These are phyloP conservation scores for Exsudoporus frostii DNA, from an alignment of 768 basidiomycete genomes.

Conservation along the genomic window DNA sequence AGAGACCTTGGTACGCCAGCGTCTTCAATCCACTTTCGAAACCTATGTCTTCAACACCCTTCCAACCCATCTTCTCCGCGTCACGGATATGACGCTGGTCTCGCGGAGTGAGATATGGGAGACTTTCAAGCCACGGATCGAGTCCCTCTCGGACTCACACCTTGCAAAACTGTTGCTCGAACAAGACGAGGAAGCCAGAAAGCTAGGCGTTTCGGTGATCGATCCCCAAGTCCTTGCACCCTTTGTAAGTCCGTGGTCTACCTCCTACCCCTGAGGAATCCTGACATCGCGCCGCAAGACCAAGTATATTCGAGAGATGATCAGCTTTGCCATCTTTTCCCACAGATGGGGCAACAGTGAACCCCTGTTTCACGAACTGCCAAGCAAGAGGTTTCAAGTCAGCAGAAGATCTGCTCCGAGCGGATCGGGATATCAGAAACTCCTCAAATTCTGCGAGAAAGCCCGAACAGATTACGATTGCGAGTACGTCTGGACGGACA, in stretches of 20 bases:
- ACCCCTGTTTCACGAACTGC: slow-evolving; percentile 22
- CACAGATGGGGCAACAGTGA: slow-evolving; percentile 27
- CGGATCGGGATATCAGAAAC: slow-evolving; percentile 26
- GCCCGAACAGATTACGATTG: slow-evolving; percentile 23
- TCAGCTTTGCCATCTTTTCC: slow-evolving; percentile 27
- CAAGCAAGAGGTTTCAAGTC: slow-evolving; percentile 12
- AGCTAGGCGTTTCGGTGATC: slow-evolving; percentile 16
- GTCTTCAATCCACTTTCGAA: slow-evolving; percentile 22
- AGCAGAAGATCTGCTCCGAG: slow-evolving; percentile 10
- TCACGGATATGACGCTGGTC: slow-evolving; percentile 21
- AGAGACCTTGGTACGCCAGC: slow-evolving; percentile 19
- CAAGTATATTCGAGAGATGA: slow-evolving; percentile 13
- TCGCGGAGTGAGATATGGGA: slow-evolving; percentile 22
- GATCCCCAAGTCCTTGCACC: slow-evolving; percentile 20
- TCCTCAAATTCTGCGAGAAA: slow-evolving; percentile 27
- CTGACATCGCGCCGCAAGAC: slow-evolving; percentile 14
- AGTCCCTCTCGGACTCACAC: slow-evolving; percentile 20
- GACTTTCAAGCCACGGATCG: slow-evolving; percentile 17
- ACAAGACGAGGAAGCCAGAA: slow-evolving; percentile 23
- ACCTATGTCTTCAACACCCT: slow-evolving; percentile 24
- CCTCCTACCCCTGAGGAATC: neutral
- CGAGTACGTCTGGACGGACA: slow-evolving; percentile 29
- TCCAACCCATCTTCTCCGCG: slow-evolving; percentile 23
- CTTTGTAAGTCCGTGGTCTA: slow-evolving; percentile 13
- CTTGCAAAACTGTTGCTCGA: slow-evolving; percentile 24